A percentile compares a stretch with the other conserved stretches of the same genome.
phyloP scores from a whole-genome alignment of 2,329 filamentous ascomycete genomes.

The Aureobasidium sp. region DNA sequence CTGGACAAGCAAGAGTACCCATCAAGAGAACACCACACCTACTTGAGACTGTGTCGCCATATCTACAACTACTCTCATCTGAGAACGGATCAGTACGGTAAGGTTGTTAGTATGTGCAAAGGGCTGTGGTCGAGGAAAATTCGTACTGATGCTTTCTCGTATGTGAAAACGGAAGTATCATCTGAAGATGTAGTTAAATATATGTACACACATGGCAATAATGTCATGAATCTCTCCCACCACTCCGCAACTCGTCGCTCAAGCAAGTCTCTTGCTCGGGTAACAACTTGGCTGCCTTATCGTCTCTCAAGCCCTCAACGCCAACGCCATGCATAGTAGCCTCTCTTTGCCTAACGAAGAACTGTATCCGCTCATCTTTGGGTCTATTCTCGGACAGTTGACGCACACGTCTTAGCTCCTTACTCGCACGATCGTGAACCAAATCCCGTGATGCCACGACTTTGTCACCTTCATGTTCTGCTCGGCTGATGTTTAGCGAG shows the following conservation, averaged over 20 bases:
- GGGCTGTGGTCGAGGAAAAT: background rate
- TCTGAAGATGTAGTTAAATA: background rate
- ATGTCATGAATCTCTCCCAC: background rate
- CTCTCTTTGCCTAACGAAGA: constrained; percentile 68
- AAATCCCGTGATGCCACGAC: constrained; percentile 60
- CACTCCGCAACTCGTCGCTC: constrained; percentile 24
- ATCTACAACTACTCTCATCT: too few species aligned
- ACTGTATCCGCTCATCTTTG: constrained; percentile 55
- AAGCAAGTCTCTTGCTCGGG: constrained; percentile 38
- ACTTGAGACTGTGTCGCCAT: too few species aligned
- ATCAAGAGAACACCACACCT: too few species aligned
- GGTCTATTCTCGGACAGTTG: constrained; percentile 39
- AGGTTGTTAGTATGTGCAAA: background rate
- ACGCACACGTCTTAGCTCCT: constrained; percentile 49
- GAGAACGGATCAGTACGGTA: too few species aligned
- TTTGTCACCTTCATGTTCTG: constrained; percentile 52
- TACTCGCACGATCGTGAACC: constrained; percentile 58
- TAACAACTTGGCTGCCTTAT: constrained; percentile 37
- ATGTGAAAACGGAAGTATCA: background rate
- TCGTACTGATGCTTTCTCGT: background rate
- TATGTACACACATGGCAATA: background rate
- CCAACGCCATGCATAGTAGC: constrained; percentile 36
- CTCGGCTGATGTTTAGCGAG: constrained; percentile 62
- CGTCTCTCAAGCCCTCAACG: constrained; percentile 35
- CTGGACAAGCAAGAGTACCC: too few species aligned